phyloP scores from a whole-genome alignment of 495 filamentous ascomycete genomes.

The Endocarpon pusillum region DNA sequence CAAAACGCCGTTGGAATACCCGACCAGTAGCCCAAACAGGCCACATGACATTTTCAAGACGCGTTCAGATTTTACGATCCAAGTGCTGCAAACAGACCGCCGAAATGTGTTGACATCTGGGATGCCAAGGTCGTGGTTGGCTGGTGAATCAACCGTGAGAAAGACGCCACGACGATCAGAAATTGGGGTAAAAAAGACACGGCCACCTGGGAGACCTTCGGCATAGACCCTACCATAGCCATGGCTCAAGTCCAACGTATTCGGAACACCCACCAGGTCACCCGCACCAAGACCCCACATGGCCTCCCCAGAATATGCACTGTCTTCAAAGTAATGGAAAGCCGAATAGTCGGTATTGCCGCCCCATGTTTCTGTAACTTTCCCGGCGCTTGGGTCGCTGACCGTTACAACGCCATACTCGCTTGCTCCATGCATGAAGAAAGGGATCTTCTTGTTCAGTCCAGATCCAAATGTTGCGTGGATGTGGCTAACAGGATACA shows the following conservation, averaged over 20 bases:
- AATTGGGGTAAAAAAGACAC: conserved; percentile 52
- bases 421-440: conserved; percentile 64
- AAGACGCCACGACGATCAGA: conserved; percentile 71
- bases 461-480: conserved; percentile 49
- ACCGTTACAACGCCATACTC: conserved; percentile 54
- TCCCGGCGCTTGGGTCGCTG: conserved; percentile 60
- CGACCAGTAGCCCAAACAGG: conserved; percentile 63
- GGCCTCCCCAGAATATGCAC: conserved; percentile 51
- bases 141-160: conserved; percentile 32
- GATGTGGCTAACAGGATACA: conserved; percentile 55
- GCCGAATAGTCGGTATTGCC: conserved; percentile 47
- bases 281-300: conserved; percentile 66
- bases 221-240: conserved; percentile 68
- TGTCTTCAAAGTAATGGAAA: conserved; percentile 61
- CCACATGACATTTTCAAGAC: conserved; percentile 59
- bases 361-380: conserved; percentile 76
- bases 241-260: conserved; percentile 78
- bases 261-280: conserved; percentile 55
- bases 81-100: conserved; percentile 58
- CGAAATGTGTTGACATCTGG: conserved; percentile 43
- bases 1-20: conserved; percentile 74
- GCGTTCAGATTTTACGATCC: conserved; percentile 73
- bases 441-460: conserved; percentile 49
- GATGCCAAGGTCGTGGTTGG: conserved; percentile 42
- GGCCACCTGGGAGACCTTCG: conserved; percentile 68